phyloP scores from a whole-genome alignment of 139 green algal genomes.

The Chlamydomonas sphaeroides region DNA sequence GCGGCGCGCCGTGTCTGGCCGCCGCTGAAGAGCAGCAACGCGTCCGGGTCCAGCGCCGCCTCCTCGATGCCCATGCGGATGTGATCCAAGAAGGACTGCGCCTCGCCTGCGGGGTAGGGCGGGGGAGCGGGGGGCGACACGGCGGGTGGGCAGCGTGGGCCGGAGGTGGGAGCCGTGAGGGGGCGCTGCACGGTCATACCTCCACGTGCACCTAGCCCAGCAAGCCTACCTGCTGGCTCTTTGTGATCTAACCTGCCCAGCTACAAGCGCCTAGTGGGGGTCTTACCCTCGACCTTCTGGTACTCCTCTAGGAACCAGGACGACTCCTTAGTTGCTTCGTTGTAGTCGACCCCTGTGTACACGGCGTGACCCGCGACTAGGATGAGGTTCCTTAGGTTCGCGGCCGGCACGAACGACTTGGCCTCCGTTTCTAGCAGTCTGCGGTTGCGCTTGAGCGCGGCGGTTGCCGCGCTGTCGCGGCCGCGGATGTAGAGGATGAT shows the following conservation, averaged over 20 bases:
- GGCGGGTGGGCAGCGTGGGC: no score
- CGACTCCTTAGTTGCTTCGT: constrained; percentile 48
- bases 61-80: constrained; percentile 81
- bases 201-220: no score
- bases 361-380: constrained; percentile 86
- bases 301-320: constrained; percentile 85
- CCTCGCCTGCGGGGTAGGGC: constrained; percentile 60
- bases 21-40: constrained; percentile 85
- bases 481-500: background rate
- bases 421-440: constrained; percentile 12
- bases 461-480: background rate
- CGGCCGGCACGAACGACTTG: constrained; percentile 32
- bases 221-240: background rate
- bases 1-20: constrained; percentile 72
- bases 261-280: no score
- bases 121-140: no score
- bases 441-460: constrained; percentile 12
- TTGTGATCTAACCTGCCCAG: no score
- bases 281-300: constrained; percentile 65
- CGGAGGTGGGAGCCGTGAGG: no score
- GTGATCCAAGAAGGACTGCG: constrained; percentile 86
- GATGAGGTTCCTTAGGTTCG: constrained; percentile 60
- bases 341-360: constrained; percentile 77
- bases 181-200: background rate
- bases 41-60: constrained; percentile 70